A percentile compares a stretch with the other conserved stretches of the same genome.
Conservation (phyloP, 2,329 filamentous ascomycete species). For the Botryotinia convoluta region DNA sequence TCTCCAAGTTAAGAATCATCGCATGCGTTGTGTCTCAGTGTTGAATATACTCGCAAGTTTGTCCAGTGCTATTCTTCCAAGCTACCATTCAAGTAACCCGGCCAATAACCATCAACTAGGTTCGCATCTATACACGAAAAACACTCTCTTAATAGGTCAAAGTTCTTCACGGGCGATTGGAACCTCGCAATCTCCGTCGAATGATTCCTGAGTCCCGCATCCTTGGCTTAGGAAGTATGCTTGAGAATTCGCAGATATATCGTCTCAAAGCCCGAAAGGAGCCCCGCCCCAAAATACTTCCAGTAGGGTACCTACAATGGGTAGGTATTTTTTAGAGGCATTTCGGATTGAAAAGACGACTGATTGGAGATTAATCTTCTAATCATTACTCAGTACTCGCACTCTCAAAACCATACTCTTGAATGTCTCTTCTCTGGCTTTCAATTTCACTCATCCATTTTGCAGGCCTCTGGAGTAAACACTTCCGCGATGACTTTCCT, state of each 20-base stretch:
- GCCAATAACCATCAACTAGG: neutral
- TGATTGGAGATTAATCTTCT: neutral
- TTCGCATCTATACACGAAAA: neutral
- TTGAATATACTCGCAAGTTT: neutral
- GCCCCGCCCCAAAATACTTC: neutral
- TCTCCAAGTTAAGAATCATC: neutral
- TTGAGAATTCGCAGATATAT: neutral
- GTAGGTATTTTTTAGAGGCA: neutral
- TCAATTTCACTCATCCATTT: neutral
- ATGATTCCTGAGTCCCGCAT: neutral
- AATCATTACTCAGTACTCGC: neutral
- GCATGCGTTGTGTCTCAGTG: neutral
- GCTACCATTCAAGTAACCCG: neutral
- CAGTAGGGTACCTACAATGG: neutral
- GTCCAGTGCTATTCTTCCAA: neutral
- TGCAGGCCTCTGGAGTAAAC: neutral
- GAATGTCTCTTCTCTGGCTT: neutral
- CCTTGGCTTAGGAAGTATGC: neutral
- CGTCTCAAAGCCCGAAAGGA: neutral
- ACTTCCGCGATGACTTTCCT: neutral
- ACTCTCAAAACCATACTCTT: neutral
- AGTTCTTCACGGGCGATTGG: neutral
- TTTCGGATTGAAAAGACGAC: neutral
- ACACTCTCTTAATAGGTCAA: neutral
- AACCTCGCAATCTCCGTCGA: neutral